Base-by-base conservation (phyloP, 164 flowering plant genomes). In the Vitis cinerea region DNA sequence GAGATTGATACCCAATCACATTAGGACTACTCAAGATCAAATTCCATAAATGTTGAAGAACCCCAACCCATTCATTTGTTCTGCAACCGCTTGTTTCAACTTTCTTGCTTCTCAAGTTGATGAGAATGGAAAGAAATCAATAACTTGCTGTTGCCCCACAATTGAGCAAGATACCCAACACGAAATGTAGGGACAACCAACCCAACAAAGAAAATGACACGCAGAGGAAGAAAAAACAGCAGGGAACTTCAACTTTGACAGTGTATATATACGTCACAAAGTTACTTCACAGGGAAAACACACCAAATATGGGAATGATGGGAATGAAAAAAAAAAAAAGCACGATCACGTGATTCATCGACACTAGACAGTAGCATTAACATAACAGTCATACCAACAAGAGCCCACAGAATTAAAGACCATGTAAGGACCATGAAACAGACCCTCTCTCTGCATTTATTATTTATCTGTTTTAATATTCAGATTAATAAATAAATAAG, bases 261-360 rank as follows among this genome's bases (percentile, higher is more conserved):
- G 23, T 37, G 2, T 37, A 37, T 17, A 16, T 16, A 16, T 16
- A 7, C 29, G 8, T n/a, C 59, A 62, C 47, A 44, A 15, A 15
- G n/a, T 14, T 8, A 9, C 10, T 49, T 9, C 12, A 10, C 68
- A 62, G 63, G 31, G 27, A 54, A 63, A 15, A 59, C 14, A 27
- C 16, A 29, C 16, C 53, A 67, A 50, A 14, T 9, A 23, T 60
- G 27, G 49, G 63, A 49, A 63, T n/a, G 56, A 1, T 19, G 48
- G 54, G 16, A 12, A 52, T 31, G 59, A 59, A 3, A 60, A 61
- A 19, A 30, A 61, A 60, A 6, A 37, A 74, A 68, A 51, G 70
- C 79, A 72, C 52, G 70, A 72, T 64, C 75, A 73, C 76, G 74
- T 79, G 82, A 72, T 63, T 51, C 67, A 16, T 50, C 57, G 15